Conservation (phyloP, 1,284 basidiomycete species). For the Trichosporon coremiiforme region DNA sequence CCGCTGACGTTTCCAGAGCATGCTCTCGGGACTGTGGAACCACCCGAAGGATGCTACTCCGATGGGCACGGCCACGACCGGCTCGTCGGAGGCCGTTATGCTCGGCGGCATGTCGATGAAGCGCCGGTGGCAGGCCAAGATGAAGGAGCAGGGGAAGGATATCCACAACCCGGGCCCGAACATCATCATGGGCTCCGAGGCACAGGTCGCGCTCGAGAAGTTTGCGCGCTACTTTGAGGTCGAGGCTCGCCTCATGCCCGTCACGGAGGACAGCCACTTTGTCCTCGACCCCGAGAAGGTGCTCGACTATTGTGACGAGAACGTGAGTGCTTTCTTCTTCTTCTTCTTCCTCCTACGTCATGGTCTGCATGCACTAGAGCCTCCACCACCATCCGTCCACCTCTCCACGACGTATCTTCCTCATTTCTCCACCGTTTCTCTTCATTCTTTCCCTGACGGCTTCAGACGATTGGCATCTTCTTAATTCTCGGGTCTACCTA, state of each 20-base stretch:
- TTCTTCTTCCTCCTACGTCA: background rate
- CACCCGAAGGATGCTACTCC: conserved; percentile 72
- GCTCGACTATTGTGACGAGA: conserved; percentile 87
- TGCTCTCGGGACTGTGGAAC: conserved; percentile 89
- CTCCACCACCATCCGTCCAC: background rate
- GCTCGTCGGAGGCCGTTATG: conserved; percentile 88
- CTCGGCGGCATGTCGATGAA: conserved; percentile 94
- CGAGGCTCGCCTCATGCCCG: conserved; percentile 50
- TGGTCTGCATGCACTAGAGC: background rate
- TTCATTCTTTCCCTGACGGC: background rate
- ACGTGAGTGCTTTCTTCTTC: conserved; percentile 49
- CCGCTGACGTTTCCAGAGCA: conserved; percentile 42
- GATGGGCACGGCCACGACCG: conserved; percentile 89
- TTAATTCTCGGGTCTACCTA: conserved; percentile 64
- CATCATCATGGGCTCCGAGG: conserved; percentile 66
- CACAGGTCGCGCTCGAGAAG: conserved; percentile 79
- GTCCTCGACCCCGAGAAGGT: conserved; percentile 80
- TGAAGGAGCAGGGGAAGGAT: conserved; percentile 81
- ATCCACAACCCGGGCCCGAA: conserved; percentile 76
- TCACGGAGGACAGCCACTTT: conserved; percentile 64
- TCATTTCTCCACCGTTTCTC: background rate
- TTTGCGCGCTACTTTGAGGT: conserved; percentile 69
- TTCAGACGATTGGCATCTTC: conserved; percentile 55
- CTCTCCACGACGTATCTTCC: background rate
- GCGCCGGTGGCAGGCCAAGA: conserved; percentile 85